phyloP scores from a whole-genome alignment of 2,329 filamentous ascomycete species.

The Penicillium sp. region DNA sequence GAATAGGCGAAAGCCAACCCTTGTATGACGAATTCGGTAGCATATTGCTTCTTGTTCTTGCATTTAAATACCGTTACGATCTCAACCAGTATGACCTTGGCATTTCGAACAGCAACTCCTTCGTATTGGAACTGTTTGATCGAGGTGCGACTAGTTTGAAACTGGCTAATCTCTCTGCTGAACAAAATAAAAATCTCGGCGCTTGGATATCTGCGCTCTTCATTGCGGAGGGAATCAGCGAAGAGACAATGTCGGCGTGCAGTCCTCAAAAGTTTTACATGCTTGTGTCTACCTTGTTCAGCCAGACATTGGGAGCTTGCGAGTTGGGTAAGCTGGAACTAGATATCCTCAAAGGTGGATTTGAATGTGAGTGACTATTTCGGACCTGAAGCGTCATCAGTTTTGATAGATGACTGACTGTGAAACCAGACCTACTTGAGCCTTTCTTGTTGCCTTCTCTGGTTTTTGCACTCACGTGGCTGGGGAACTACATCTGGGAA shows the following conservation, averaged over 20 bases:
- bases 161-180: conserved; percentile 50
- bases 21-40: conserved; percentile 64
- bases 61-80: conserved; percentile 56
- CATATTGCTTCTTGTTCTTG: conserved; percentile 56
- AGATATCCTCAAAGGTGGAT: conserved; percentile 57
- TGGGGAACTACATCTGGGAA: conserved; percentile 54
- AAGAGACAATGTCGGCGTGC: conserved; percentile 62
- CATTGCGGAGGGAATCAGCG: conserved; percentile 59
- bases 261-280: conserved; percentile 63
- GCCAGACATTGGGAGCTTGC: conserved; percentile 58
- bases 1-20: conserved; percentile 56
- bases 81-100: conserved; percentile 52
- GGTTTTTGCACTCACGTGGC: conserved; percentile 57
- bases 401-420: neutral
- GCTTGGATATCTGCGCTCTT: conserved; percentile 61
- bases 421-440: conserved; percentile 54
- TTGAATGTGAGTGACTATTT: conserved; percentile 51
- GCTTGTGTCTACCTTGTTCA: conserved; percentile 59
- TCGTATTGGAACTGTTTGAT: conserved; percentile 53
- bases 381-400: conserved; percentile 56
- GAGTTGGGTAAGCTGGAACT: conserved; percentile 53
- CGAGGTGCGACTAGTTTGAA: conserved; percentile 44
- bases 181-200: conserved; percentile 54
- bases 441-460: conserved; percentile 61
- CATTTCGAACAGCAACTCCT: conserved; percentile 48